phyloP scores from a whole-genome alignment of 2,329 filamentous ascomycete genomes.

The Piedraia hortae region DNA sequence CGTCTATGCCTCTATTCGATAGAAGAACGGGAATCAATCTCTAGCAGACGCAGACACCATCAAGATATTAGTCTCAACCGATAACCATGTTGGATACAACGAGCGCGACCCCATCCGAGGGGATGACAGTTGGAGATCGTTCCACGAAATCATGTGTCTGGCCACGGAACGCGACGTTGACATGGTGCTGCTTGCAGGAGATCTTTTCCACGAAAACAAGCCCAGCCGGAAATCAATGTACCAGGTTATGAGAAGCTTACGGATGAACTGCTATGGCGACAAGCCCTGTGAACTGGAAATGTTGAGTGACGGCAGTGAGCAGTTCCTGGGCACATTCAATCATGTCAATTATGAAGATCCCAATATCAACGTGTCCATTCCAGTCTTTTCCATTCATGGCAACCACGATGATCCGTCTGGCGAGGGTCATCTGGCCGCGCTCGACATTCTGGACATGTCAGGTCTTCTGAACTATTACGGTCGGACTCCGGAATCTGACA shows the following conservation, averaged over 20 bases:
- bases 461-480: constrained; percentile 93
- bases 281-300: constrained; percentile 91
- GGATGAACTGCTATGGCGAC: constrained; percentile 81
- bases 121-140: constrained; percentile 87
- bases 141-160: constrained; percentile 81
- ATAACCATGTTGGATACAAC: constrained; percentile 93
- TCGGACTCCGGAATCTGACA: constrained; percentile 70
- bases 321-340: constrained; percentile 55
- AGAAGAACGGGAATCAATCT: no score
- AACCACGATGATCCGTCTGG: constrained; percentile 98
- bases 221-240: constrained; percentile 89
- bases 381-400: constrained; percentile 92
- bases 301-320: constrained; percentile 71
- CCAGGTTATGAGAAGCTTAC: constrained; percentile 82
- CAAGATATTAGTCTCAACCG: constrained; percentile 75
- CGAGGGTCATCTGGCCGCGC: constrained; percentile 69
- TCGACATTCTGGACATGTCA: constrained; percentile 74
- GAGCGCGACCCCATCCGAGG: constrained; percentile 85
- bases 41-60: constrained; percentile 47
- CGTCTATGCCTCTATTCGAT: no score
- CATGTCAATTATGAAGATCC: constrained; percentile 96
- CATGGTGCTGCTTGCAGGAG: constrained; percentile 85
- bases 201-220: constrained; percentile 95
- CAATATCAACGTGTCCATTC: constrained; percentile 90
- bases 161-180: constrained; percentile 77